phyloP scores from a whole-genome alignment of 768 basidiomycete genomes.

The Wakefieldia striispora region DNA sequence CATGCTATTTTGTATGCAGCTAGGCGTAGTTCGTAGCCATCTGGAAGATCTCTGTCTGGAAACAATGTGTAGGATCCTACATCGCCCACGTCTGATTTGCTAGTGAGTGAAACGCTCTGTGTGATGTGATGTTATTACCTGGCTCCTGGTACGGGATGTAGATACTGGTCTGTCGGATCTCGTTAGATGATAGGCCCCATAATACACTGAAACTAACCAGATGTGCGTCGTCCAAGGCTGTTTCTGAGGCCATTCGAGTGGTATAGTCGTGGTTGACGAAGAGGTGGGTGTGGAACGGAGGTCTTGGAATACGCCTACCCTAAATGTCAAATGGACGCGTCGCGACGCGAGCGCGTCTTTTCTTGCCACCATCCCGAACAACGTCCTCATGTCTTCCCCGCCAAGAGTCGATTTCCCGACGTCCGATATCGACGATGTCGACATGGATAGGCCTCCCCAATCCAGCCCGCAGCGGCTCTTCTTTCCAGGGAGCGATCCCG shows the following conservation, averaged over 20 bases:
- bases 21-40: constrained; percentile 42
- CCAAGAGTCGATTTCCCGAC: constrained; percentile 63
- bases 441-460: constrained; percentile 43
- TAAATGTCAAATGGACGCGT: constrained; percentile 49
- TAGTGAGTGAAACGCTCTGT: neutral
- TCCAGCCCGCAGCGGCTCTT: constrained; percentile 23
- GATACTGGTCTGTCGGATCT: constrained; percentile 22
- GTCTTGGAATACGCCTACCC: constrained; percentile 36
- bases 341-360: constrained; percentile 44
- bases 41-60: constrained; percentile 28
- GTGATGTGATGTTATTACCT: constrained; percentile 14
- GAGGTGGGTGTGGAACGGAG: neutral
- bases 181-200: constrained; percentile 3
- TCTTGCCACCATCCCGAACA: neutral
- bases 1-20: constrained; percentile 56
- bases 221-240: constrained; percentile 21
- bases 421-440: constrained; percentile 52
- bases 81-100: constrained; percentile 15
- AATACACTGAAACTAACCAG: constrained; percentile 21
- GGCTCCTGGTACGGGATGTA: constrained; percentile 27
- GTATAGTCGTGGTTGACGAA: neutral
- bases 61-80: constrained; percentile 26
- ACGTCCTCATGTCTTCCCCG: constrained; percentile 55
- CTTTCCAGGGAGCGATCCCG: constrained; percentile 35
- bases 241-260: constrained; percentile 13